phyloP scores from a whole-genome alignment of 495 filamentous ascomycete species.

The Chlorociboria aeruginascens region DNA sequence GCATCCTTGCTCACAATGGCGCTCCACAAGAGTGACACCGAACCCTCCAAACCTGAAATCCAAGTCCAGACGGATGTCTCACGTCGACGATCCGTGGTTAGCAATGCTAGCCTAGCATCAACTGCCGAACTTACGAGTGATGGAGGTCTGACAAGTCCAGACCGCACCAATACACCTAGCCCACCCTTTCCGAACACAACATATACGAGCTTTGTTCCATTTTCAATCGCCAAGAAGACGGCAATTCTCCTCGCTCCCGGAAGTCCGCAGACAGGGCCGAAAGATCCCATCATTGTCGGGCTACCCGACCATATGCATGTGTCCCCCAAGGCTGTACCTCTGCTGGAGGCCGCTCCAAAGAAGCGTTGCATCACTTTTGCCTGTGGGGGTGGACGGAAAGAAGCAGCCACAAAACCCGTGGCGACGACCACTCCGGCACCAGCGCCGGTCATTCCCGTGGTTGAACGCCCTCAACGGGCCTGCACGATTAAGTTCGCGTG shows the following conservation, averaged over 20 bases:
- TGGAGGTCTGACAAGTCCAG: conserved; percentile 80
- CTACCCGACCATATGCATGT: not conserved
- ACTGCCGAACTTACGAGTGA: conserved; percentile 85
- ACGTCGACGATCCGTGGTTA: conserved; percentile 59
- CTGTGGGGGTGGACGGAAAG: conserved; percentile 37
- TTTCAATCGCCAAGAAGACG: conserved; percentile 8
- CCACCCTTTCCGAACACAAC: conserved; percentile 50
- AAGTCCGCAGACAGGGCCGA: not conserved
- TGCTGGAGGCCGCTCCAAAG: conserved; percentile 26
- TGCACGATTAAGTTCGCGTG: conserved; percentile 41
- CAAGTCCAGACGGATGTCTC: conserved; percentile 27
- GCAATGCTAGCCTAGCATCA: conserved; percentile 65
- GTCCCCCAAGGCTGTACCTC: conserved; percentile 17
- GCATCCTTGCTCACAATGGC: conserved; percentile 74
- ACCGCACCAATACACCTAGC: conserved; percentile 78
- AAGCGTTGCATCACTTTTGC: conserved; percentile 92
- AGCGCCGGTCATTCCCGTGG: conserved; percentile 1
- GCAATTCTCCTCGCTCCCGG: not conserved
- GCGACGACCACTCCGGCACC: not conserved
- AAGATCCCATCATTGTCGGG: not conserved
- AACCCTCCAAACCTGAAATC: conserved; percentile 22
- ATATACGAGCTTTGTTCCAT: conserved; percentile 17
- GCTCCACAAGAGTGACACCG: conserved; percentile 52
- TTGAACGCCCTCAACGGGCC: conserved; percentile 8
- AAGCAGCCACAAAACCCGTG: conserved; percentile 1